Evolutionary conservation across 371 early-diverging fungal genomes (phyloP), one percentile per base, ranked within the genome.

Genomic region (Blakeslea trispora): DNA sequence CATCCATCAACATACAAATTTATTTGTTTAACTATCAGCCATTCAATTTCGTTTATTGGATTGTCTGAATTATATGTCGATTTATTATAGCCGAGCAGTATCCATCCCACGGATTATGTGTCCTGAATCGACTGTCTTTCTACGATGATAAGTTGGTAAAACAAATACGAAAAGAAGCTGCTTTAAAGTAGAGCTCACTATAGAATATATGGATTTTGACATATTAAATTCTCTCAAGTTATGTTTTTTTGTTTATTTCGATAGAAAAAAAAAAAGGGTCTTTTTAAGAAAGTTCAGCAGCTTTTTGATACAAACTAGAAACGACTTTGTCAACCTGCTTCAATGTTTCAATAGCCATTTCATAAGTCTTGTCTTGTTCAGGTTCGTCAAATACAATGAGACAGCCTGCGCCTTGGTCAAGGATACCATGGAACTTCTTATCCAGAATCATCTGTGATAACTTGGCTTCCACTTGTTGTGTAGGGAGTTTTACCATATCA

Each of bases 401-500:
- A 59, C 92, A 92, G 15, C 97, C 97, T 21, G 92, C 94, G 21
- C 97, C 97, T 76, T 99, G 99, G 68, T 99, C 99, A 56, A 99
- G 78, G 60, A 97, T 94, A 41, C 99, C 99, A 54, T 85, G 81
- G 69, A 99, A 91, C 17, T 91, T 91, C 73, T 93, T 90, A 81
- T 99, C 99, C 64, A 99, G 80, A 63, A 99, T 99, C 98, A 99
- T 97, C 71, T 98, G 95, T 53, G 96, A 95, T 44, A 99, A 81
- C 59, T 97, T 97, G 45, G 85, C 79, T 67, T 99, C 99, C 10
- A 99, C 98, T 59, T 93, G 92, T 23, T 80, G 77, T 51, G 92
- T 86, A 8, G 96, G 95, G 39, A 98, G 74, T 59, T 93, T 91
- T 49, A 99, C 91, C 55, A 95, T 82, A 42, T 92, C 79, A 13